Percentiles rank a stretch among this genome's conserved stretches.
Conservation (phyloP, 2,329 filamentous ascomycete species). For the Ophiosphaerella narmari region DNA sequence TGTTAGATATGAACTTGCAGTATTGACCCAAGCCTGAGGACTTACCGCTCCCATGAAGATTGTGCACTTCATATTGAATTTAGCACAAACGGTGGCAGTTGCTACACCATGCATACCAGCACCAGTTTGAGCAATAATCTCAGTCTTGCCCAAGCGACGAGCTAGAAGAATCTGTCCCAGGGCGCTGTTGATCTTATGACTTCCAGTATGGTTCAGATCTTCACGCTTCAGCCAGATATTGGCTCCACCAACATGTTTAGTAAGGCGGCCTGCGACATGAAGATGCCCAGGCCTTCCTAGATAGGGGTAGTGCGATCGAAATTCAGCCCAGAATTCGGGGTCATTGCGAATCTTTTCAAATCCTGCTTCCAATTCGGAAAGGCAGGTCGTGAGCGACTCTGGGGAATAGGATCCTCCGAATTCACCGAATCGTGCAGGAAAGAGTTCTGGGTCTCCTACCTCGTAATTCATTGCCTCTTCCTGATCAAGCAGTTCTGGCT, state of each 20-base stretch:
- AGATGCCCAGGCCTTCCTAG: slow-evolving; percentile 94
- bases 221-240: slow-evolving; percentile 98
- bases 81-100: slow-evolving; percentile 94
- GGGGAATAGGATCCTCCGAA: slow-evolving; percentile 98
- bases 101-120: slow-evolving; percentile 98
- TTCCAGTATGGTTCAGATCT: slow-evolving; percentile 96
- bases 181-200: slow-evolving; percentile 99
- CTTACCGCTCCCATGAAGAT: slow-evolving; percentile 87
- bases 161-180: slow-evolving; percentile 91
- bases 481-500: slow-evolving; percentile 80
- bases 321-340: slow-evolving; percentile 95
- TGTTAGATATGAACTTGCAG: too few species aligned
- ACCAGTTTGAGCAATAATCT: slow-evolving; percentile 98
- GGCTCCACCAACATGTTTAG: slow-evolving; percentile 85
- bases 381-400: slow-evolving; percentile 95
- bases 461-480: slow-evolving; percentile 46
- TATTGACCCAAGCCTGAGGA: too few species aligned
- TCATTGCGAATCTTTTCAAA: slow-evolving; percentile 89
- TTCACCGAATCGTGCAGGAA: slow-evolving; percentile 81
- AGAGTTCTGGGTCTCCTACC: slow-evolving; percentile 60
- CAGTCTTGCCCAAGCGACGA: slow-evolving; percentile 84
- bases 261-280: slow-evolving; percentile 85
- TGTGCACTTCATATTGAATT: slow-evolving; percentile 97
- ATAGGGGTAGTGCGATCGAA: slow-evolving; percentile 91
- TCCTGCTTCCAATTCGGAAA: slow-evolving; percentile 85